Conservation (phyloP, 2,329 filamentous ascomycete genomes). For the Colletotrichum siamense region DNA sequence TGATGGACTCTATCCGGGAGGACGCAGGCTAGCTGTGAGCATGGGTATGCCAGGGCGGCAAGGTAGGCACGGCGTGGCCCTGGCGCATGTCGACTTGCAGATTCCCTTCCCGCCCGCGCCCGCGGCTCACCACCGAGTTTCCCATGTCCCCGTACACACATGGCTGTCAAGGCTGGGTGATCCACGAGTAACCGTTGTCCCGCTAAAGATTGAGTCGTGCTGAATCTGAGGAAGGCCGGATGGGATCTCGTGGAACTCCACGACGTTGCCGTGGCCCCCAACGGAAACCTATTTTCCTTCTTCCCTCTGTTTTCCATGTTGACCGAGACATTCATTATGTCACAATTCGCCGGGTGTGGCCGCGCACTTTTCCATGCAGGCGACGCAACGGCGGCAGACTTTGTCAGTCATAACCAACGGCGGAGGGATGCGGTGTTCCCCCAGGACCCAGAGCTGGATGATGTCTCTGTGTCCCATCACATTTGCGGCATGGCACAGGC, state of each 20-base stretch:
- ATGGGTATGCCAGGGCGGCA: neutral
- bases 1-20: neutral
- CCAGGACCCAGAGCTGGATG: neutral
- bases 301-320: neutral
- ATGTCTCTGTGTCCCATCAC: neutral
- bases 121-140: neutral
- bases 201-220: neutral
- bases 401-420: neutral
- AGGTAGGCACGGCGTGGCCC: neutral
- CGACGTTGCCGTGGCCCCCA: neutral
- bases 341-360: neutral
- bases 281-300: neutral
- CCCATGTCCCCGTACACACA: neutral
- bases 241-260: constrained; percentile 5
- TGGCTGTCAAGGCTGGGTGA: neutral
- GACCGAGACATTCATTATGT: neutral
- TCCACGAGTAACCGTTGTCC: neutral
- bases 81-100: constrained; percentile 8
- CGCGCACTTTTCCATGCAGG: neutral
- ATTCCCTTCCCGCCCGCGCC: constrained; percentile 9
- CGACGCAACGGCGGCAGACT: neutral
- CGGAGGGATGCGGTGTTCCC: neutral
- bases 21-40: neutral
- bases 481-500: neutral
- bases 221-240: constrained; percentile 3